Evolutionary conservation across 2,329 filamentous ascomycete species (phyloP), one percentile per base, ranked within the genome.

Genomic region (Thelonectria discophora): DNA sequence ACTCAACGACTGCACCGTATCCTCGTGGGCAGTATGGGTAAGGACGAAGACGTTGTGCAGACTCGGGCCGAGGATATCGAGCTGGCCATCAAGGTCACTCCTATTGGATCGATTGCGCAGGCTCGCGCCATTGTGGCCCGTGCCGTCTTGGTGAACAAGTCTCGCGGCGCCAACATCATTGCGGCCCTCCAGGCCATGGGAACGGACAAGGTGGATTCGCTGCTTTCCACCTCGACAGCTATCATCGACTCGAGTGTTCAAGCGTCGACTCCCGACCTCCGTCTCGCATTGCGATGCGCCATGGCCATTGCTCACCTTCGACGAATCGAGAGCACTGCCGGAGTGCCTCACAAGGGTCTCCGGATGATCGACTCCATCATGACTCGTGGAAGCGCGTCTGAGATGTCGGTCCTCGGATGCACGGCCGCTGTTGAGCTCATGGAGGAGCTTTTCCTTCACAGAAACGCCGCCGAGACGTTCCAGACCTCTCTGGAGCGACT

Each of bases 71-170:
- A 76, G 60, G 82, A 88, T 58, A 82, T 97, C 32, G 82, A 87
- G 1, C 81, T 92, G 34, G 92, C 94, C 2, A 82, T 92, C 64
- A 84, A 86, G 60, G 85, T 88, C 8, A 92, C 94, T 0, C 94
- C 94, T 1, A 87, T 90, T 39, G 91, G 90, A 12, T 97, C 93
- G 1, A 86, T 87, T 20, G 90, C 91, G 15, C 86, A 87, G 63
- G 78, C 84, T 15, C 86, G 86, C 34, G 86, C 85, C 20, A 78
- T 88, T 2, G 81, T 89, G 32, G 84, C 87, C 3, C 84, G 84
- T 20, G 86, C 87, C 4, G 79, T 88, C 17, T 75, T 90, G 15
- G 75, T 82, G 24, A 78, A 84, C 24, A 80, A 85, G 67, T 82
- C 81, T 58, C 84, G 85, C 43, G 84, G 82, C 42, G 76, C 79